Percentiles rank a stretch among this genome's conserved stretches.
Conservation (phyloP, 169 alveolate genomes). For the Plasmodium relictum region DNA sequence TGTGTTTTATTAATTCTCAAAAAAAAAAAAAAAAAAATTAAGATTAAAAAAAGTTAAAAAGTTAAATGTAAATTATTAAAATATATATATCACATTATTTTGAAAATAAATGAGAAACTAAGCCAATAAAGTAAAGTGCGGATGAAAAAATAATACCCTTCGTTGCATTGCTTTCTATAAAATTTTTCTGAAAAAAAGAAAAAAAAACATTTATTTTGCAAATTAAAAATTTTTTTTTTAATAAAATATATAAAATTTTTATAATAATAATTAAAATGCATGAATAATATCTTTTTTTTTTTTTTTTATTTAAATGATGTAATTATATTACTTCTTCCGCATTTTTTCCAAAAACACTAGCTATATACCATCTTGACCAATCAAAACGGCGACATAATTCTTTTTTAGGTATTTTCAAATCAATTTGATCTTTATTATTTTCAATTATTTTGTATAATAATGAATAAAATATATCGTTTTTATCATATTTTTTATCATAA, state of each 20-base stretch:
- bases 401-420: conserved; percentile 67
- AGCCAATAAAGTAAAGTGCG: conserved; percentile 50
- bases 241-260: neutral
- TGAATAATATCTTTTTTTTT: neutral
- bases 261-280: neutral
- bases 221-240: too few relatives aligned
- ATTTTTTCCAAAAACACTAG: conserved; percentile 33
- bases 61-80: neutral
- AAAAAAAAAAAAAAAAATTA: conserved; percentile 8
- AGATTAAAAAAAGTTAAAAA: conserved; percentile 13
- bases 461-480: conserved; percentile 32
- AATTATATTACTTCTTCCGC: conserved; percentile 39
- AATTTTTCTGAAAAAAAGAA: conserved; percentile 37
- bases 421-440: conserved; percentile 35
- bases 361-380: conserved; percentile 62
- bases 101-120: conserved; percentile 70
- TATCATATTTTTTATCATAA: conserved; percentile 43
- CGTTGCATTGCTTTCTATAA: conserved; percentile 55
- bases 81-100: conserved; percentile 27
- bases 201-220: conserved; percentile 3
- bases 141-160: conserved; percentile 71
- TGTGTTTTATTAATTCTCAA: neutral
- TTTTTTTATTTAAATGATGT: too few relatives aligned
- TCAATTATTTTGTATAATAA: conserved; percentile 24
- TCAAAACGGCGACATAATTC: conserved; percentile 75